phyloP scores from a whole-genome alignment of 768 basidiomycete genomes.

The Termitomyces sp. region DNA sequence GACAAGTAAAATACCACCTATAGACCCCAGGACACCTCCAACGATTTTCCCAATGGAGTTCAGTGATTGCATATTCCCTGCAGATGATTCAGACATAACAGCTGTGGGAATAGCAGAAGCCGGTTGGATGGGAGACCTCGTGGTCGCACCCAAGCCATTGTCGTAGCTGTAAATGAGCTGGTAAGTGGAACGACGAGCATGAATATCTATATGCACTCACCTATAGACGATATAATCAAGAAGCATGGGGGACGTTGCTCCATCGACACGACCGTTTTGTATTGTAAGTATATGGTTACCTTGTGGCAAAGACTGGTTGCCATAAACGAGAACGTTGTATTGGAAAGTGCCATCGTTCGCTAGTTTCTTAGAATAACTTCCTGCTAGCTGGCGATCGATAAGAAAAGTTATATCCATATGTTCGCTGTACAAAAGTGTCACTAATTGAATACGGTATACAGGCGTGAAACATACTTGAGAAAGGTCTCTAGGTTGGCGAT shows the following conservation, averaged over 20 bases:
- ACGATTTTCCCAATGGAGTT: conserved; percentile 23
- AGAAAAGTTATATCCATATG: conserved; percentile 37
- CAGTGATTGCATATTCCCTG: neutral
- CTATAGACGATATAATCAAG: conserved; percentile 42
- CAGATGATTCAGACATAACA: neutral
- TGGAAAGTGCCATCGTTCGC: conserved; percentile 22
- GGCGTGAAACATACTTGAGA: conserved; percentile 19
- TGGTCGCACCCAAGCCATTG: neutral
- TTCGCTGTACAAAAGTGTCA: conserved; percentile 18
- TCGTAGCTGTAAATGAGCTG: conserved; percentile 14
- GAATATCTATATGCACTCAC: conserved; percentile 22
- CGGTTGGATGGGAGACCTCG: neutral
- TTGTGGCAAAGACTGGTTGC: conserved; percentile 24
- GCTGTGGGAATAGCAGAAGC: neutral
- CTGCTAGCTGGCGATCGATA: conserved; percentile 32
- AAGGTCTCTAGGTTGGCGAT: conserved; percentile 24
- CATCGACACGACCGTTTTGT: conserved; percentile 30
- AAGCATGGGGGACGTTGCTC: conserved; percentile 28
- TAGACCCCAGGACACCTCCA: conserved; percentile 28
- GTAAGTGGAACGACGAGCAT: neutral
- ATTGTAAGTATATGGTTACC: conserved; percentile 32
- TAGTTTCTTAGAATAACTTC: conserved; percentile 24
- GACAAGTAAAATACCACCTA: conserved; percentile 24
- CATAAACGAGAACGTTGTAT: conserved; percentile 36
- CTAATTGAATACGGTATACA: neutral